Evolutionary conservation across 345 rosid genomes (phyloP).

Genomic region (Gossypium sturtianum): DNA sequence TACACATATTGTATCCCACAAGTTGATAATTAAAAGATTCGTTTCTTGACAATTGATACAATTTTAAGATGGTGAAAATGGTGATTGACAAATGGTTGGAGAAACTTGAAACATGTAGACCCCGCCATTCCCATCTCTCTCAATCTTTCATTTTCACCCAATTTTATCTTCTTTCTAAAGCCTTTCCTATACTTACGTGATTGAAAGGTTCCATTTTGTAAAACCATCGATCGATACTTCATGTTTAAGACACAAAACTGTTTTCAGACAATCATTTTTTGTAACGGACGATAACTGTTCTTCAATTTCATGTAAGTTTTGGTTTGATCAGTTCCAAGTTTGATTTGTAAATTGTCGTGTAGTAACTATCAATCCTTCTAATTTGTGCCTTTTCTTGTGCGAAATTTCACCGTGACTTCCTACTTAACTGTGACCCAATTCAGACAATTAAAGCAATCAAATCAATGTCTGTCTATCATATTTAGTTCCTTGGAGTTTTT

Average conservation of each 20-base stretch:
- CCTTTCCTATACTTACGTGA: neutral
- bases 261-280: neutral
- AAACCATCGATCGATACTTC: neutral
- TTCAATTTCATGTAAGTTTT: neutral
- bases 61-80: neutral
- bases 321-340: neutral
- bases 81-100: neutral
- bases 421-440: neutral
- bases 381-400: neutral
- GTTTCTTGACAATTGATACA: neutral
- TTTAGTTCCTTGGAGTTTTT: neutral
- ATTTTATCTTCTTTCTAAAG: neutral
- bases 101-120: constrained; percentile 31
- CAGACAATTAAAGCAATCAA: constrained; percentile 12
- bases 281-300: neutral
- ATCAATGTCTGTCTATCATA: neutral
- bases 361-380: constrained; percentile 2
- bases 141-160: constrained; percentile 1
- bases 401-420: constrained; percentile 4
- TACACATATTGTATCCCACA: neutral
- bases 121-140: constrained; percentile 16
- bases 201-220: neutral
- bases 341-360: constrained; percentile 31
- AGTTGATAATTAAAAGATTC: neutral
- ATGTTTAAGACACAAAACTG: neutral